These are phyloP conservation scores for Aspergillus caelatus DNA, from an alignment of 2,329 filamentous ascomycete species.

Conservation along the genomic window DNA sequence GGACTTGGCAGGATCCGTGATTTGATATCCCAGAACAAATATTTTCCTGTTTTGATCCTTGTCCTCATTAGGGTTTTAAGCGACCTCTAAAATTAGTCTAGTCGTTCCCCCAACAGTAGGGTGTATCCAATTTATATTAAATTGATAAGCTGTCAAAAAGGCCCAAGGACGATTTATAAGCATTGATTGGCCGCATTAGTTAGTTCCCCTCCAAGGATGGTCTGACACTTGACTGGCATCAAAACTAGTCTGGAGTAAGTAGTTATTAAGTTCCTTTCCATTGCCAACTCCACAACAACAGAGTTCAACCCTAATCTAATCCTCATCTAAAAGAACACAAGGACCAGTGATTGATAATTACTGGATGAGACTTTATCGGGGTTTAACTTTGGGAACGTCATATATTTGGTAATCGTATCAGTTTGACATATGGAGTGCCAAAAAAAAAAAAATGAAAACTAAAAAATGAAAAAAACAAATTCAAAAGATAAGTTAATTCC, in stretches of 20 bases:
- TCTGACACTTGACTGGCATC: not conserved
- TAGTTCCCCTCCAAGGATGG: not conserved
- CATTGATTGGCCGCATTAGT: not conserved
- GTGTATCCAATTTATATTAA: not conserved
- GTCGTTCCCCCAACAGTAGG: too few relatives aligned
- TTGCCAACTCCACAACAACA: not conserved
- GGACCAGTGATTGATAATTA: not conserved
- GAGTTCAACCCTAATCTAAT: not conserved
- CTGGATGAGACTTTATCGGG: not conserved
- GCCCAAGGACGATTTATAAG: not conserved
- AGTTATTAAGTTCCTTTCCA: too few relatives aligned
- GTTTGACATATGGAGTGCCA: not conserved
- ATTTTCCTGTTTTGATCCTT: not conserved
- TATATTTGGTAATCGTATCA: not conserved
- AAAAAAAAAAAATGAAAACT: too few relatives aligned
- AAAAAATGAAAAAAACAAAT: not conserved
- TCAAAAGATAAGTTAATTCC: not conserved
- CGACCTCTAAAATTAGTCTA: not conserved
- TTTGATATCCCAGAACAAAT: not conserved
- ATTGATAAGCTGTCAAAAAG: not conserved
- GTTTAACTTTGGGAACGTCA: not conserved
- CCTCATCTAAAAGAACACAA: not conserved
- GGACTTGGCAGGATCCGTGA: constrained; percentile 1
- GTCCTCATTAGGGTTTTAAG: not conserved
- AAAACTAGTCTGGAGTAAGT: not conserved